A percentile compares a stretch with the other conserved stretches of the same genome.
These are phyloP conservation scores for Gossypium laxum DNA, from an alignment of 441 rosid species.

Conservation along the genomic window DNA sequence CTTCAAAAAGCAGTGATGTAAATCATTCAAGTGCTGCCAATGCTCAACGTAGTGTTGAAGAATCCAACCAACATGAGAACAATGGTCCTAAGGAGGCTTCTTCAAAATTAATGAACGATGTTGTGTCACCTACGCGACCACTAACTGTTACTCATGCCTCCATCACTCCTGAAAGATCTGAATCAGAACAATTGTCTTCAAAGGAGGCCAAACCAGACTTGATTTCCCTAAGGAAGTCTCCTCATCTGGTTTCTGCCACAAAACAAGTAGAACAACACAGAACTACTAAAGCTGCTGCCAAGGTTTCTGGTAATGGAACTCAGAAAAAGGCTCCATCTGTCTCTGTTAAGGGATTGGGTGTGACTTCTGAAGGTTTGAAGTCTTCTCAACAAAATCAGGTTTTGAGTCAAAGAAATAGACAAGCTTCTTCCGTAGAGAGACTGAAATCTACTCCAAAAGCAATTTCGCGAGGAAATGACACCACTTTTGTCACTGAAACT, in stretches of 20 bases:
- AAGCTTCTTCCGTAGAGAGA: conserved; percentile 46
- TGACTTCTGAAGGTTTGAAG: conserved; percentile 29
- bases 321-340: conserved; percentile 46
- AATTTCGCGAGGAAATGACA: conserved; percentile 26
- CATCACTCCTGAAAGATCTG: conserved; percentile 35
- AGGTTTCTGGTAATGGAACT: conserved; percentile 26
- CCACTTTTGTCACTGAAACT: conserved; percentile 28
- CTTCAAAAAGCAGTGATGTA: conserved; percentile 26
- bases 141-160: conserved; percentile 24
- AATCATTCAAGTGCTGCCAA: conserved; percentile 22
- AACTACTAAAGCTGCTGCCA: conserved; percentile 29
- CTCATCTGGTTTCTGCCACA: conserved; percentile 23
- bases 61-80: conserved; percentile 30
- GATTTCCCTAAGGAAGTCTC: conserved; percentile 48
- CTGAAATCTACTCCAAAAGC: conserved; percentile 45
- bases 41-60: conserved; percentile 25
- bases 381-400: conserved; percentile 43
- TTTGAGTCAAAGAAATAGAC: conserved; percentile 39
- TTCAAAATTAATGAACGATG: conserved; percentile 25
- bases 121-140: conserved; percentile 26
- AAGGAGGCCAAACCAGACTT: conserved; percentile 31
- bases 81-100: conserved; percentile 29
- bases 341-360: conserved; percentile 36
- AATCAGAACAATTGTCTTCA: conserved; percentile 24
- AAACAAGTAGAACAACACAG: conserved; percentile 39